Evolutionary conservation across 345 rosid genomes (phyloP), one percentile per base, ranked within the genome.

Genomic region (Physaria fendleri): DNA sequence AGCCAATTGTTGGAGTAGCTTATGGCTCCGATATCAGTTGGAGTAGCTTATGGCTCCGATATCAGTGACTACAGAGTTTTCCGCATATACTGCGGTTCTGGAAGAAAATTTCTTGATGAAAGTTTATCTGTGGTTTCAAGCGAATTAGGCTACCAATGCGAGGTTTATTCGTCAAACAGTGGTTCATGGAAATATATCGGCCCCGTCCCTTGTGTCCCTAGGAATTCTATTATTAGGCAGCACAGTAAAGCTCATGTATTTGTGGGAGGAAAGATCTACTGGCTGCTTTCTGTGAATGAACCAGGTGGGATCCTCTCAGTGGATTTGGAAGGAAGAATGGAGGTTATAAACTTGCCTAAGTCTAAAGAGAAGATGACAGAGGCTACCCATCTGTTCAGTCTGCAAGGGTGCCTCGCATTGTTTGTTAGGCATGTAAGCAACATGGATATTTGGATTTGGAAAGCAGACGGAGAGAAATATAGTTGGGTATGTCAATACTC

Each of bases 151-250:
- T 27, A 15, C 6, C 64, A 52, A 32, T 72, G 74, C 39, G 80
- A 72, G 65, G 68, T 76, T 14, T 76, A 59, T 55, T 68, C 74
- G 5, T 76, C 79, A 2, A 68, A 8, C 35, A 59, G 44, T 9
- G 58, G 77, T 29, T 65, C 49, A 15, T 76, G 77, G 79, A 48
- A 58, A 55, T 38, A 41, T 29, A 64, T 68, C 9, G 79, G 79
- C 18, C 28, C 2, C 10, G n/a, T n/a, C n/a, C n/a, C n/a, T n/a
- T n/a, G n/a, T n/a, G 72, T 8, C 71, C 74, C 74, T 3, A 68
- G 54, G 77, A 4, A 25, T 39, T 2, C 4, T 33, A 5, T 1
- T n/a, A 0, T 14, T 11, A 7, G 35, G 4, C 55, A 55, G 12
- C 30, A 4, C 34, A 43, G 13, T 18, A 71, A 51, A 8, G 16